A percentile compares a stretch with the other conserved stretches of the same genome.
These are phyloP conservation scores for Sordariomycetes sp. DNA, from an alignment of 2,329 filamentous ascomycete species.

Conservation along the genomic window DNA sequence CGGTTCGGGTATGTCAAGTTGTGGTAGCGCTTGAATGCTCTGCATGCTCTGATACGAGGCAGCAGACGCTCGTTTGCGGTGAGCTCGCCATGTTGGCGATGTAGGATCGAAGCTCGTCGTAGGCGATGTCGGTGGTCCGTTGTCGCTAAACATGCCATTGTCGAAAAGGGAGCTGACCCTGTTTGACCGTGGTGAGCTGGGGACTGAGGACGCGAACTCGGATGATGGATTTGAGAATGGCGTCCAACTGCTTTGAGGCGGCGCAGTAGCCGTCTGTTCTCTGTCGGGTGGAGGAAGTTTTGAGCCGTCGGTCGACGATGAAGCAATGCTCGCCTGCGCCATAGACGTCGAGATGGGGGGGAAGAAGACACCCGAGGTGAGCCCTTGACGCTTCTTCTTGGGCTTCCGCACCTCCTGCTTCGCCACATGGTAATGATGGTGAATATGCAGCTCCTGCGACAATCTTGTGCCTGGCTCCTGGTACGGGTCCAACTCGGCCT, in stretches of 20 bases:
- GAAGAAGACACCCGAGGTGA: slow-evolving; percentile 54
- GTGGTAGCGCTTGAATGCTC: slow-evolving; percentile 12
- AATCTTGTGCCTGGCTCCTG: slow-evolving; percentile 17
- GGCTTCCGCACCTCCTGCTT: slow-evolving; percentile 53
- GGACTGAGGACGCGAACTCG: slow-evolving; percentile 64
- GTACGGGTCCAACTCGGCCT: slow-evolving; percentile 59
- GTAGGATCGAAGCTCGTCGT: slow-evolving; percentile 65
- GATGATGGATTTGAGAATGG: slow-evolving; percentile 39
- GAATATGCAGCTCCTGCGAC: slow-evolving; percentile 78
- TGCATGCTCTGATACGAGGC: slow-evolving; percentile 41
- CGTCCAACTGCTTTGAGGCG: slow-evolving; percentile 45
- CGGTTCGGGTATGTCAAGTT: slow-evolving; percentile 7
- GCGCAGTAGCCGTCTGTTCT: slow-evolving; percentile 27
- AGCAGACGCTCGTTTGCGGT: slow-evolving; percentile 48
- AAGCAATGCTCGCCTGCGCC: slow-evolving; percentile 1
- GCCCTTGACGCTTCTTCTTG: slow-evolving; percentile 63
- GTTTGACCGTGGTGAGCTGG: slow-evolving; percentile 72
- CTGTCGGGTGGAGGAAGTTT: slow-evolving; percentile 31
- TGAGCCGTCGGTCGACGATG: slow-evolving; percentile 26
- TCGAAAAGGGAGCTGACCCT: slow-evolving; percentile 74
- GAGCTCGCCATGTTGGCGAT: slow-evolving; percentile 46
- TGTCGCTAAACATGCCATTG: slow-evolving; percentile 42
- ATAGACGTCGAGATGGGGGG: slow-evolving; percentile 32
- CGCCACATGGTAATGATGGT: slow-evolving; percentile 82
- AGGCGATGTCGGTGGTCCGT: slow-evolving; percentile 74